phyloP scores from a whole-genome alignment of 192 early-diverging fungal genomes.

The Martensiomyces pterosporus region DNA sequence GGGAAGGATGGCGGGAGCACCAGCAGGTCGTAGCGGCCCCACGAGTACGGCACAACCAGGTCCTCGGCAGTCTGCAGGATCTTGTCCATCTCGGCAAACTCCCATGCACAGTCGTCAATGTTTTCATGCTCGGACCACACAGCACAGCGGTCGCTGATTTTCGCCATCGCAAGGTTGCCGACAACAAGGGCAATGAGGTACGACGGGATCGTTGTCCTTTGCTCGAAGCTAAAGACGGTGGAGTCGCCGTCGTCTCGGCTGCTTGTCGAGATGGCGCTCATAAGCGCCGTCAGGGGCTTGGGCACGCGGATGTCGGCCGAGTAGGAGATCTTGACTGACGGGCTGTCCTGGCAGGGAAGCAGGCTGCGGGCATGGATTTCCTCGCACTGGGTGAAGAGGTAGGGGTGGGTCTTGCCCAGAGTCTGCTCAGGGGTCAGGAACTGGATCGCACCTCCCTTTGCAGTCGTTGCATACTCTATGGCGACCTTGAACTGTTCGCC shows the following conservation, averaged over 20 bases:
- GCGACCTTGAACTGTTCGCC: conserved; percentile 54
- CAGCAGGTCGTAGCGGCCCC: conserved; percentile 94
- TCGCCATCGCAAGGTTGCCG: conserved; percentile 64
- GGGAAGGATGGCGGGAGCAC: conserved; percentile 85
- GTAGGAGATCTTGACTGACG: conserved; percentile 84
- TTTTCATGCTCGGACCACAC: conserved; percentile 89
- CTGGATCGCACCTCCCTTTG: conserved; percentile 83
- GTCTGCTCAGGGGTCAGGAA: conserved; percentile 92
- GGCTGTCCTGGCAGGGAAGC: conserved; percentile 86
- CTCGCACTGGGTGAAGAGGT: conserved; percentile 97
- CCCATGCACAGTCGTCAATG: conserved; percentile 86
- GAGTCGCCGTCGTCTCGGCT: conserved; percentile 53
- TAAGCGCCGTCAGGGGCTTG: conserved; percentile 77
- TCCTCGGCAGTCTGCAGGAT: conserved; percentile 65
- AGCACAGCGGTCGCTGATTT: conserved; percentile 86
- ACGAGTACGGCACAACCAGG: conserved; percentile 85
- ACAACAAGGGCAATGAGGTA: conserved; percentile 94
- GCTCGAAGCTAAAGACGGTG: conserved; percentile 75
- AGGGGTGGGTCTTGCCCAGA: conserved; percentile 87
- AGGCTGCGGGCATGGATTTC: conserved; percentile 91
- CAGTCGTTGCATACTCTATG: conserved; percentile 75
- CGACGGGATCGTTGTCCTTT: conserved; percentile 85
- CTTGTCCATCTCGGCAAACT: conserved; percentile 78
- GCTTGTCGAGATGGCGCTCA: conserved; percentile 81
- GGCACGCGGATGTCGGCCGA: conserved; percentile 77